phyloP scores from a whole-genome alignment of 495 filamentous ascomycete species.

The Sordaria brevicollis region DNA sequence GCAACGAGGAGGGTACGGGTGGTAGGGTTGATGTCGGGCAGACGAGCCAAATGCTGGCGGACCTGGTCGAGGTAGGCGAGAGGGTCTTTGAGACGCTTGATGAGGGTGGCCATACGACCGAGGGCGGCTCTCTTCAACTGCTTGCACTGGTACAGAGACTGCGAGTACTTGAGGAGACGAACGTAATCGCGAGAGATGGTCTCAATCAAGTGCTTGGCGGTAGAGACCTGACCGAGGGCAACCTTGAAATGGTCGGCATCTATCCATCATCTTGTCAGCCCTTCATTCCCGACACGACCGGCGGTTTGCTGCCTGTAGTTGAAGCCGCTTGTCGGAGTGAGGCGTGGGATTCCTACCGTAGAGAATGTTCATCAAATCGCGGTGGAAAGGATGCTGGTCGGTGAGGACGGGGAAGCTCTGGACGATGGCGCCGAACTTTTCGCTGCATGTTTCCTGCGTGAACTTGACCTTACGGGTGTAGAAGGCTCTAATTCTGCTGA shows the following conservation, averaged over 20 bases:
- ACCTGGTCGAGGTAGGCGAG: conserved; percentile 96
- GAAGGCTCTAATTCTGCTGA: conserved; percentile 89
- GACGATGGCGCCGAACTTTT: conserved; percentile 82
- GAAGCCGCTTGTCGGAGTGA: background rate
- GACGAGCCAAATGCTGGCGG: conserved; percentile 90
- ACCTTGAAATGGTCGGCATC: conserved; percentile 97
- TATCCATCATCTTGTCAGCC: conserved; percentile 52
- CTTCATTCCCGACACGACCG: background rate
- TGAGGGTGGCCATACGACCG: conserved; percentile 94
- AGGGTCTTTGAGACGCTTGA: conserved; percentile 84
- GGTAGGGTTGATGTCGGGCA: conserved; percentile 95
- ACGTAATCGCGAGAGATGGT: conserved; percentile 92
- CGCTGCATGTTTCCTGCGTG: conserved; percentile 93
- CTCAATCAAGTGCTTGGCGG: conserved; percentile 93
- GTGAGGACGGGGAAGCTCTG: conserved; percentile 88
- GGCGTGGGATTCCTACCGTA: conserved; percentile 35
- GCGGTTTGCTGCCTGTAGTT: conserved; percentile 39
- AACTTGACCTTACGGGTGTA: conserved; percentile 98
- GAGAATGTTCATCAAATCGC: conserved; percentile 47
- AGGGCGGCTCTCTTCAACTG: conserved; percentile 41
- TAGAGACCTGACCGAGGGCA: conserved; percentile 89
- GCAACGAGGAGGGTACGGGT: conserved; percentile 91
- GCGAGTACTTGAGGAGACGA: conserved; percentile 79
- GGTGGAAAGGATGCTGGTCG: conserved; percentile 95
- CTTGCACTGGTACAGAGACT: conserved; percentile 67